Evolutionary conservation across 139 green algal species (phyloP), one percentile per base, ranked within the genome.

Genomic region (Gonium pectorale): DNA sequence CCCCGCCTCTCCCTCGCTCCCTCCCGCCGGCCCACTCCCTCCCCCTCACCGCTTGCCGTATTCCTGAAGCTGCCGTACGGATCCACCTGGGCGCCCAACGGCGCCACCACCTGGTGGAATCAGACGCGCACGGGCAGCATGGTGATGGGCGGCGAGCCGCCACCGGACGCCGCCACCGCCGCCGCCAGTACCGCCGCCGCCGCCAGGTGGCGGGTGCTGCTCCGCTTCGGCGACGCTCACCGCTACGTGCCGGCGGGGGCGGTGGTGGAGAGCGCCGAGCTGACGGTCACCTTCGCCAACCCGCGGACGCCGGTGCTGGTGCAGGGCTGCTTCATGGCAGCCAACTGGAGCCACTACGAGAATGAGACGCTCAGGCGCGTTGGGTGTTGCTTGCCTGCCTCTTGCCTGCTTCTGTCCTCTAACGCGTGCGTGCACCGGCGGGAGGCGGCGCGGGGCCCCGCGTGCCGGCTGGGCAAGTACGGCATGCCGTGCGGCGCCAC

Each of bases 161-260:
- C n/a, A n/a, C n/a, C n/a, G n/a, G n/a, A n/a, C n/a, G n/a, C n/a
- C n/a, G n/a, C n/a, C n/a, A n/a, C n/a, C n/a, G n/a, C n/a, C n/a
- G n/a, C n/a, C n/a, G n/a, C n/a, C n/a, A n/a, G n/a, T n/a, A n/a
- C n/a, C n/a, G n/a, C 24, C 26, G 6, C 22, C 21, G 56, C 8
- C 38, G 43, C 38, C 24, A 24, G n/a, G 38, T 81, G 31, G 26
- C 74, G 74, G 4, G 29, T 27, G 13, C 74, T 81, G 56, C 74
- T 81, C 8, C 74, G 74, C n/a, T 81, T 81, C 56, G 74, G 70
- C 17, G n/a, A 59, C 31, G 37, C 38, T 27, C 74, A 81, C 74
- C 54, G 74, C 74, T 70, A 70, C 74, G 40, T 81, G 54, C 74
- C 74, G 11, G 9, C 56, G 56, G 56, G 37, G 9, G 74, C 52